Base-by-base conservation (phyloP, 192 early-diverging fungal genomes). In the Pilaira anomala region DNA sequence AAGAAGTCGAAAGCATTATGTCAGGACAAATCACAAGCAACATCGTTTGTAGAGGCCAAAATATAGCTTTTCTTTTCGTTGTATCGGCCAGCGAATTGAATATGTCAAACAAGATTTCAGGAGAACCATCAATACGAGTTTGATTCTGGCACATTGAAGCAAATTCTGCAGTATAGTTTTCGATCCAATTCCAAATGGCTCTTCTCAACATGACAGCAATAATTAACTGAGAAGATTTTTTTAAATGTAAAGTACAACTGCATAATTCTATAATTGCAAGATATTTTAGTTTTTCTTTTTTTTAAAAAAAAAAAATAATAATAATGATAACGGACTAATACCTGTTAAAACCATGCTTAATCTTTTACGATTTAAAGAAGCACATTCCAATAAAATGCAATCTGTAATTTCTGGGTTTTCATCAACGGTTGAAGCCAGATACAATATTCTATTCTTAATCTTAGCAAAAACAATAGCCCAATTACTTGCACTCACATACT, bases 171-270 rank as follows among this genome's bases (percentile, higher is more conserved):
- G 89, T 85, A 63, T 91, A 95, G 19, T 84, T 79, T 53, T 89
- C 86, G 46, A 97, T 93, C 85, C 92, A 97, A 74, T 91, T 90
- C 94, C 93, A 96, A 63, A 97, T 91, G 14, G 81, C 83, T 21
- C 87, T 84, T 12, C 92, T 85, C 53, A 95, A 79, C 11, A 87
- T 81, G 9, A 86, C 73, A 0, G 91, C 87, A 65, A 89, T 74
- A 26, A 85, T 73, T 14, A 87, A 81, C 53, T 94, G 93, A 2
- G 88, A 87, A 3, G 79, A 71, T 13, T 78, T 70, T 62, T 85
- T 87, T 36, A 88, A 76, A 22, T 81, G 76, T 50, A 81, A 58
- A 58, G 78, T 77, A 3, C 74, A 72, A 24, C 66, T 66, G 7
- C 76, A 73, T 40, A 83, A 44, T 49, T 80, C 80, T 83, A 64